Conservation (phyloP, 2,329 filamentous ascomycete species). For the Fusarium beomiforme region DNA sequence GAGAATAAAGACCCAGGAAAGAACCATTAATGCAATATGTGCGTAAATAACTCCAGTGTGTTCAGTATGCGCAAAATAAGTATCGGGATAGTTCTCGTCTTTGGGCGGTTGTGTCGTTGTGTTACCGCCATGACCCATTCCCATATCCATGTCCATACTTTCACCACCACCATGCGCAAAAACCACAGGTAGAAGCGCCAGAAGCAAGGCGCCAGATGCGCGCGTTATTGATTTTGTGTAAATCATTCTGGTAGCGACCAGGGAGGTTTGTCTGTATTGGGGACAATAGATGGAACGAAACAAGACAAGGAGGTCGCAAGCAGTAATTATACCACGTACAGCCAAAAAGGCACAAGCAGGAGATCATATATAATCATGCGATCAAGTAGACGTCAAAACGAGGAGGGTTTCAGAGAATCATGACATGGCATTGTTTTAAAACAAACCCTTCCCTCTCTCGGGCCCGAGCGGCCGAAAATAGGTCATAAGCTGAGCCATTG, state of each 20-base stretch:
- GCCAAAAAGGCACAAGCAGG: not conserved
- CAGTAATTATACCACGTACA: not conserved
- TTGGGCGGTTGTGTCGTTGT: constrained; percentile 37
- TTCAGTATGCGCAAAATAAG: constrained; percentile 68
- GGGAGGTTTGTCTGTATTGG: not conserved
- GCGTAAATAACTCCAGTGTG: constrained; percentile 68
- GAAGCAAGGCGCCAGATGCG: not conserved
- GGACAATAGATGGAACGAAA: not conserved
- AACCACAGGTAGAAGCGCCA: constrained; percentile 31
- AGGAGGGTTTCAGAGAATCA: constrained; percentile 26
- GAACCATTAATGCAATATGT: constrained; percentile 76
- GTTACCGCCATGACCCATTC: constrained; percentile 12
- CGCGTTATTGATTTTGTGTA: not conserved
- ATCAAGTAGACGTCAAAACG: constrained; percentile 7
- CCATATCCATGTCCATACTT: constrained; percentile 14
- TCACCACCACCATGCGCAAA: constrained; percentile 34
- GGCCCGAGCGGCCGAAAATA: not conserved
- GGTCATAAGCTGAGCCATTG: constrained; percentile 5
- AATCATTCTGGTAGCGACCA: not conserved
- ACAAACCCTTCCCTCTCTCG: not conserved
- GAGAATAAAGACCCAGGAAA: constrained; percentile 77
- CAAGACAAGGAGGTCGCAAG: not conserved
- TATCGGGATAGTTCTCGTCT: constrained; percentile 53
- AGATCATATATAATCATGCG: constrained; percentile 3
- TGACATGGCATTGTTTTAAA: constrained; percentile 21